Base-by-base conservation (phyloP, 2,329 filamentous ascomycete species). In the Triangularia verruculosa region DNA sequence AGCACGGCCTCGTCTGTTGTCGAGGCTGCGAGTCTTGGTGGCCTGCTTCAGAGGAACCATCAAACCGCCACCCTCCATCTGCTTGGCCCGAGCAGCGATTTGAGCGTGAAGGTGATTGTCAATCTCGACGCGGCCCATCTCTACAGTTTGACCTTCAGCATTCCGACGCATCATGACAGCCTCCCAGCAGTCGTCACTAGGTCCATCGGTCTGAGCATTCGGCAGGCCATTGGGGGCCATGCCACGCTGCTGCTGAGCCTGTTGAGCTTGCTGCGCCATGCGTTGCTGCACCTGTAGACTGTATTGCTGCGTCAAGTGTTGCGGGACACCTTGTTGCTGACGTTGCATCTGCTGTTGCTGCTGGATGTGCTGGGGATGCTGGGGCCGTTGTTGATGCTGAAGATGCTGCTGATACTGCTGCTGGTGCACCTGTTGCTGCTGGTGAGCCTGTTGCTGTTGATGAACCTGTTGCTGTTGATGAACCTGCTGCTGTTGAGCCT, bases 151-250 rank as follows among this genome's bases (percentile, higher is more conserved):
- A 6, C 85, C 86, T 39, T 82, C 76, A 3, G 81, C 79, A 63
- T 82, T 80, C 52, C 83, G 80, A 66, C 83, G 82, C 71, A 89
- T 80, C 52, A 92, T 77, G 47, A 91, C 78, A 8, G 83, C 85
- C 63, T 83, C 78, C 39, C 85, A 84, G 51, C 86, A 76, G 65
- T 87, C 89, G 66, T 88, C 89, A 56, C 76, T 80, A 30, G 90
- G 79, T 58, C 93, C 94, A 73, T 98, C 94, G 13, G 89, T 89
- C 75, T 97, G 91, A 24, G 87, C 78, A 25, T 74, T 69, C 8
- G 74, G 70, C 7, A 78, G 76, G 54, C 77, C 71, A 60, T 74
- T 74, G 66, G 72, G 82, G 67, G 74, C 78, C 83, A 62, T 77
- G 74, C 64, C 69, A 74, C 51, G 76, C 72, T 43, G 56, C 20